phyloP scores from a whole-genome alignment of 2,329 filamentous ascomycete species.

The Leptodontidium sp. region DNA sequence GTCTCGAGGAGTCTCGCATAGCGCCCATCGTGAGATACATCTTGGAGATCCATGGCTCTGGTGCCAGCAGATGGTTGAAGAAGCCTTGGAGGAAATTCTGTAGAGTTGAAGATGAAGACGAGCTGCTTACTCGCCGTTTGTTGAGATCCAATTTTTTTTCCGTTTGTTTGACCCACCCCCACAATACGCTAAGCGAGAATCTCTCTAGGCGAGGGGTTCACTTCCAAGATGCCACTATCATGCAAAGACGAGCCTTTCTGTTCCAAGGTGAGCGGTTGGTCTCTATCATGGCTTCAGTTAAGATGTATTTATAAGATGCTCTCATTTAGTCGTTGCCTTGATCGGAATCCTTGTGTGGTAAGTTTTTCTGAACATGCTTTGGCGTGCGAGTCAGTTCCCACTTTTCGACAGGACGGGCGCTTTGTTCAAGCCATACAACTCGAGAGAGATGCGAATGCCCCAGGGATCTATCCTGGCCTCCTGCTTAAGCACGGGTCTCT shows the following conservation, averaged over 20 bases:
- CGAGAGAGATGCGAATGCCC: too few relatives aligned
- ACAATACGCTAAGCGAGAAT: conserved; percentile 11
- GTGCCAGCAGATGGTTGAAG: background rate
- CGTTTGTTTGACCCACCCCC: conserved; percentile 19
- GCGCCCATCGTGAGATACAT: conserved; percentile 16
- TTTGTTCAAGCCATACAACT: too few relatives aligned
- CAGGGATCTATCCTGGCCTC: too few relatives aligned
- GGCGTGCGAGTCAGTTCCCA: background rate
- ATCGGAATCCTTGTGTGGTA: background rate
- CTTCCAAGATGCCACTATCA: too few relatives aligned
- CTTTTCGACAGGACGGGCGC: background rate
- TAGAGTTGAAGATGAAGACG: background rate
- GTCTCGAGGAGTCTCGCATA: conserved; percentile 8
- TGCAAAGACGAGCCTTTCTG: too few relatives aligned
- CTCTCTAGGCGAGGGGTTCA: background rate
- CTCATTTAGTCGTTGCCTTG: too few relatives aligned
- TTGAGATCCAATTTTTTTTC: conserved; percentile 7
- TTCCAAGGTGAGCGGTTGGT: too few relatives aligned
- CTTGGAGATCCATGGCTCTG: conserved; percentile 15
- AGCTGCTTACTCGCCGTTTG: background rate
- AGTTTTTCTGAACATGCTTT: background rate
- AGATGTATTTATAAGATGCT: too few relatives aligned
- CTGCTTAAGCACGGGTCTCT: too few relatives aligned
- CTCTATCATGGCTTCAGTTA: too few relatives aligned
- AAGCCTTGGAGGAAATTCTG: background rate